Conservation (phyloP, 306 rosid genomes). For the Oemleria cerasiformis region DNA sequence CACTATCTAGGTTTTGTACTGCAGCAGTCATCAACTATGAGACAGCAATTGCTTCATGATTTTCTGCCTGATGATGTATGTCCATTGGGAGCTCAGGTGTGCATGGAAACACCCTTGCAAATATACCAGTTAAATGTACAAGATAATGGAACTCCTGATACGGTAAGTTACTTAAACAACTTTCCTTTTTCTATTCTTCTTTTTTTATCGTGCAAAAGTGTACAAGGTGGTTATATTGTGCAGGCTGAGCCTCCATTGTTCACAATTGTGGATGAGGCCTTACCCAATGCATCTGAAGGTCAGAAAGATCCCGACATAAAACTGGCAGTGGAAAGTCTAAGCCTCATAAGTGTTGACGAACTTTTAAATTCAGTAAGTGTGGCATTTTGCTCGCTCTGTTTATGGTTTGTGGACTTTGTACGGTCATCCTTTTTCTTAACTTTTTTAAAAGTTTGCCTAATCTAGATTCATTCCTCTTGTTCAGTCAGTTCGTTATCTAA, state of each 20-base stretch:
- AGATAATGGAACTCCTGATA: conserved; percentile 36
- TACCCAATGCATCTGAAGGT: conserved; percentile 35
- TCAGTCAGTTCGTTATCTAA: too few species aligned
- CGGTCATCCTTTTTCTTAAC: too few species aligned
- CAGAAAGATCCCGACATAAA: conserved; percentile 32
- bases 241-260: conserved; percentile 66
- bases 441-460: too few species aligned
- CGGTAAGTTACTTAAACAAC: conserved; percentile 33
- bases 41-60: conserved; percentile 47
- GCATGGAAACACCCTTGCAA: conserved; percentile 38
- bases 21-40: conserved; percentile 38
- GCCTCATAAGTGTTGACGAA: conserved; percentile 64
- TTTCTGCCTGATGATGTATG: conserved; percentile 54
- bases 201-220: not conserved
- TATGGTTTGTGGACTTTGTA: not conserved
- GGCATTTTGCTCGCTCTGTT: not conserved
- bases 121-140: conserved; percentile 38
- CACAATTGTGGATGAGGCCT: conserved; percentile 49
- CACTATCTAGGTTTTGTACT: not conserved
- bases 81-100: conserved; percentile 57
- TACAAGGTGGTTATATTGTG: conserved; percentile 22
- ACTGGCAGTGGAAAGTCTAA: conserved; percentile 31
- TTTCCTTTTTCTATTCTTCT: conserved; percentile 1
- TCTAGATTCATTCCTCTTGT: too few species aligned
- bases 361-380: conserved; percentile 64